Conservation (phyloP, 2,329 filamentous ascomycete genomes). For the Epichloe typhina region DNA sequence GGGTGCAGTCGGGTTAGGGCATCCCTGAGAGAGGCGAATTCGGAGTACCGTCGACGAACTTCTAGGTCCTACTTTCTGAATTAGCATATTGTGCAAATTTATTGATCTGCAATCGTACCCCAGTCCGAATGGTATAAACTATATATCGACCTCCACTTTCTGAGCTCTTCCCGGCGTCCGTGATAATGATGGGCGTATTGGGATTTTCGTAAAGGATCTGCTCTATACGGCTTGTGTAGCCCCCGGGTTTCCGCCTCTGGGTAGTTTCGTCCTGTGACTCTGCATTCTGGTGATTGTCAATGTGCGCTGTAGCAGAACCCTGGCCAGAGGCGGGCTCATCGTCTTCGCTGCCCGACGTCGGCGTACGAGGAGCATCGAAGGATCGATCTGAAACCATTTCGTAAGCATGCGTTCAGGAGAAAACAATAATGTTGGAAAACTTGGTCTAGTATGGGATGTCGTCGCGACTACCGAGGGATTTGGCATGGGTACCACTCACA, state of each 20-base stretch:
- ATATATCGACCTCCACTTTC: slow-evolving; percentile 91
- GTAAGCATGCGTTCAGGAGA: neutral
- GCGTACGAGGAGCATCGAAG: slow-evolving; percentile 58
- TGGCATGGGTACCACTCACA: slow-evolving; percentile 33
- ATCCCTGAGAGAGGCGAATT: slow-evolving; percentile 83
- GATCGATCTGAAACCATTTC: slow-evolving; percentile 14
- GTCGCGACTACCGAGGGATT: neutral
- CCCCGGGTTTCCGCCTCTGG: slow-evolving; percentile 66
- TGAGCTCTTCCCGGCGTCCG: slow-evolving; percentile 85
- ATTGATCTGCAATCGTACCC: slow-evolving; percentile 41
- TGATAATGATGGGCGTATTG: slow-evolving; percentile 79
- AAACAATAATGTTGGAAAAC: neutral
- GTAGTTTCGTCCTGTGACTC: slow-evolving; percentile 27
- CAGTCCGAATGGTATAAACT: slow-evolving; percentile 92
- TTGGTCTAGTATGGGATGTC: neutral
- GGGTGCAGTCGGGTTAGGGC: slow-evolving; percentile 86
- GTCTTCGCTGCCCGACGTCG: slow-evolving; percentile 55
- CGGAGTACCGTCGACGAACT: slow-evolving; percentile 88
- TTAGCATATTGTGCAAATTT: neutral
- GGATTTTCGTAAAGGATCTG: slow-evolving; percentile 96
- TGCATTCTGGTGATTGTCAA: slow-evolving; percentile 35
- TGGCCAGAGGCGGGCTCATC: slow-evolving; percentile 34
- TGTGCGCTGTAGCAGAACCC: slow-evolving; percentile 14
- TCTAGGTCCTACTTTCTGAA: slow-evolving; percentile 63
- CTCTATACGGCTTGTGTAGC: slow-evolving; percentile 90